Conservation (phyloP, 1,139 yeast genomes). For the Candida tropicalis region DNA sequence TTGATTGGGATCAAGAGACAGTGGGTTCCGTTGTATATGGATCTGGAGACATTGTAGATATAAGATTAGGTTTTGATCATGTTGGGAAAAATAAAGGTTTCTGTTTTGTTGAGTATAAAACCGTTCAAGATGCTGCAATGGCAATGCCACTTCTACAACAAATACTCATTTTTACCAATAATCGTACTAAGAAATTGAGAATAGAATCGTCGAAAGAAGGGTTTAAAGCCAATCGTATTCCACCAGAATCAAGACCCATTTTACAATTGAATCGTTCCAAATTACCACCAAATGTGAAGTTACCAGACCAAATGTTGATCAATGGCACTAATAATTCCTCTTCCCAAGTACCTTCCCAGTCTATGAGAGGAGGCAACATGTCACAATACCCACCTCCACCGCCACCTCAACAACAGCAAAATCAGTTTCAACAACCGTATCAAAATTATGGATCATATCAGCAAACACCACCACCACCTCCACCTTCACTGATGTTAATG, state of each 20-base stretch:
- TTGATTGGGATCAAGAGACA: slow-evolving; percentile 62
- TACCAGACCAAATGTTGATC: slow-evolving; percentile 53
- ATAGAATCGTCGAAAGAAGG: slow-evolving; percentile 68
- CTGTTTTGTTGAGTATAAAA: slow-evolving; percentile 61
- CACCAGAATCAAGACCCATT: slow-evolving; percentile 39
- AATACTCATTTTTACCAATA: slow-evolving; percentile 42
- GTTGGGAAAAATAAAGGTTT: slow-evolving; percentile 67
- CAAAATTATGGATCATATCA: not conserved
- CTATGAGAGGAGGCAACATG: slow-evolving; percentile 4
- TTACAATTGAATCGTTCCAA: slow-evolving; percentile 43
- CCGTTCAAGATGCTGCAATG: slow-evolving; percentile 52
- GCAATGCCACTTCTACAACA: slow-evolving; percentile 49
- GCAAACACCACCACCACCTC: slow-evolving; percentile 1
- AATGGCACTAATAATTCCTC: not conserved
- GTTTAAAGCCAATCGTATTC: slow-evolving; percentile 36
- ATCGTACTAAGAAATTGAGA: slow-evolving; percentile 43
- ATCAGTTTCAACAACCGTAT: slow-evolving; percentile 7
- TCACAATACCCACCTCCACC: slow-evolving; percentile 3
- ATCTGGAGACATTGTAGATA: slow-evolving; percentile 63
- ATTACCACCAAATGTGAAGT: slow-evolving; percentile 55
- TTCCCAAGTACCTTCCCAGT: slow-evolving; percentile 10
- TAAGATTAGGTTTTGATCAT: slow-evolving; percentile 62
- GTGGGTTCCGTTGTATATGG: slow-evolving; percentile 64
- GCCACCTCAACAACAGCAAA: slow-evolving; percentile 9
- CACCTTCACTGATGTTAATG: not conserved